phyloP scores from a whole-genome alignment of 371 early-diverging fungal genomes.

The Dinochytrium kinnereticum region DNA sequence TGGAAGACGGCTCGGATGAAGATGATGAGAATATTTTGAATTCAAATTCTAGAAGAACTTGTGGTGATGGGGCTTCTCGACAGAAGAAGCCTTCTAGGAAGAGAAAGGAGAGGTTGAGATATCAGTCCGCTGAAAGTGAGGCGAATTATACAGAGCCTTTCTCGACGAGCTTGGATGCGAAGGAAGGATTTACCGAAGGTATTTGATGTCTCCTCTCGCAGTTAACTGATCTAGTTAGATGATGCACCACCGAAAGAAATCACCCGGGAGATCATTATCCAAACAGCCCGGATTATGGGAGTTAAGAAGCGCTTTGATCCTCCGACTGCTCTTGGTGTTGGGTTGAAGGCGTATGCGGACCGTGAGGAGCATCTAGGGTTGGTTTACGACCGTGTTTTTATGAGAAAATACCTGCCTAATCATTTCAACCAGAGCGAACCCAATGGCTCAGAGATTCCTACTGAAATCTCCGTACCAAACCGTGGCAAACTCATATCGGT shows the following conservation, averaged over 20 bases:
- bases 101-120: not conserved
- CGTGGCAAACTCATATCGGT: constrained; percentile 25
- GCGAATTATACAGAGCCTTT: not conserved
- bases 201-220: no score
- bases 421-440: not conserved
- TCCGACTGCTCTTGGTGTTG: constrained; percentile 36
- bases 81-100: not conserved
- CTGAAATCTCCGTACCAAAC: constrained; percentile 17
- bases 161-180: not conserved
- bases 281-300: constrained; percentile 37
- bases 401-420: no score
- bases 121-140: not conserved
- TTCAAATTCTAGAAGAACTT: not conserved
- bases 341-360: constrained; percentile 24
- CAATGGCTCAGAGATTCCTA: constrained; percentile 9
- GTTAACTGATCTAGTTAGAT: no score
- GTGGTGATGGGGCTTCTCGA: not conserved
- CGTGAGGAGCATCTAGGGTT: constrained; percentile 28
- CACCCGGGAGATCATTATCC: constrained; percentile 21
- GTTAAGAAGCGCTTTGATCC: constrained; percentile 41
- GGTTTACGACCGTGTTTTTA: not conserved
- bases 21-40: not conserved
- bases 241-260: constrained; percentile 19
- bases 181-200: no score
- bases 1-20: not conserved